phyloP scores from a whole-genome alignment of 2,329 filamentous ascomycete species.

The Talaromyces sp. region DNA sequence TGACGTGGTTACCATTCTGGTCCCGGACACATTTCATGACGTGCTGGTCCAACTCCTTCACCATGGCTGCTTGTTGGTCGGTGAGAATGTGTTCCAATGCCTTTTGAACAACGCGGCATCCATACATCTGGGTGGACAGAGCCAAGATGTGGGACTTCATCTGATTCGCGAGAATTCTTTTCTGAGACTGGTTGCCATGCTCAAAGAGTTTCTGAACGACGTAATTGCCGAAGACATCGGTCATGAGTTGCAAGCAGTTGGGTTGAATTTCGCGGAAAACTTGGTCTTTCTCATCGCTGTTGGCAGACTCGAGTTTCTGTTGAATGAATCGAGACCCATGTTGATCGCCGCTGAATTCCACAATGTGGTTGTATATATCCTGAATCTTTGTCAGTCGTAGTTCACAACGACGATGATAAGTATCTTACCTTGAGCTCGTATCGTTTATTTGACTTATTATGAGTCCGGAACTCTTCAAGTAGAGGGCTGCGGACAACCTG shows the following conservation, averaged over 20 bases:
- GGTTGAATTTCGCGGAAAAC: constrained; percentile 83
- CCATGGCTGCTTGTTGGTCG: constrained; percentile 83
- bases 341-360: constrained; percentile 94
- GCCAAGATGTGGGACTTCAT: constrained; percentile 83
- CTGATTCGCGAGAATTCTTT: constrained; percentile 76
- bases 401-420: neutral
- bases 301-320: constrained; percentile 83
- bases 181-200: constrained; percentile 90
- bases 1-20: constrained; percentile 92
- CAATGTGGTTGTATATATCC: constrained; percentile 82
- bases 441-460: constrained; percentile 67
- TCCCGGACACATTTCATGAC: constrained; percentile 77
- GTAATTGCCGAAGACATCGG: constrained; percentile 96
- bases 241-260: constrained; percentile 86
- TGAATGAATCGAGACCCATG: constrained; percentile 95
- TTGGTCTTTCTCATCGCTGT: constrained; percentile 91
- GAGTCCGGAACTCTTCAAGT: constrained; percentile 74
- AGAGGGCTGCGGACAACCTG: constrained; percentile 66
- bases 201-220: constrained; percentile 98
- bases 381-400: constrained; percentile 30
- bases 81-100: constrained; percentile 85
- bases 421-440: constrained; percentile 70
- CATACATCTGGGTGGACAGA: constrained; percentile 84
- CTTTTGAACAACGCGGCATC: constrained; percentile 95
- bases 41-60: constrained; percentile 75